Percentiles rank a stretch among this genome's conserved stretches.
phyloP scores from a whole-genome alignment of 352 stramenopile species.

The Globisporangium lucens region DNA sequence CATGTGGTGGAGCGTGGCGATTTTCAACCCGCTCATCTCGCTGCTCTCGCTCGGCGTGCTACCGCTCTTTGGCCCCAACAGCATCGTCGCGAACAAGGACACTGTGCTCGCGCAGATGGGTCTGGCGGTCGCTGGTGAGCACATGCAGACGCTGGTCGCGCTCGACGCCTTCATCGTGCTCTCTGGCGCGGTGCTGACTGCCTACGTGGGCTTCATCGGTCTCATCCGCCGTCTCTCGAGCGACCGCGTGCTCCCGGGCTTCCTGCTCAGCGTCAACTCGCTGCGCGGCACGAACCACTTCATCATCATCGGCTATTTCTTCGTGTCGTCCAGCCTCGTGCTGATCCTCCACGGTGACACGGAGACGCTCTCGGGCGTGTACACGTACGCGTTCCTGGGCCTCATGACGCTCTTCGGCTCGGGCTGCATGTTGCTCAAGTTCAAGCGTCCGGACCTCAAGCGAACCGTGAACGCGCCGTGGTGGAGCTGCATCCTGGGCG shows the following conservation, averaged over 20 bases:
- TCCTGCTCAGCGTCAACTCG: constrained; percentile 80
- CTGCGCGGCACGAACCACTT: constrained; percentile 89
- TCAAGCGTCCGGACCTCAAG: constrained; percentile 90
- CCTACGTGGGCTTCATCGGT: constrained; percentile 92
- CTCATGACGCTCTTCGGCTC: constrained; percentile 94
- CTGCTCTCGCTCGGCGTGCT: constrained; percentile 90
- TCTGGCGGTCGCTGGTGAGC: constrained; percentile 67
- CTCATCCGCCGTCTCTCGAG: constrained; percentile 90
- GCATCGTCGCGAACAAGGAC: constrained; percentile 82
- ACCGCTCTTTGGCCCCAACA: constrained; percentile 65
- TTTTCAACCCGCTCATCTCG: constrained; percentile 94
- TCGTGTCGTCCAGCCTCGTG: constrained; percentile 86
- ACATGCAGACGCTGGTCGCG: constrained; percentile 75
- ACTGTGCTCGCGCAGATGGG: constrained; percentile 92
- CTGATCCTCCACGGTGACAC: constrained; percentile 90
- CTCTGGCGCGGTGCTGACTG: constrained; percentile 90
- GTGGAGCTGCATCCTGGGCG: constrained; percentile 82
- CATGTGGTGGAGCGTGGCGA: constrained; percentile 92
- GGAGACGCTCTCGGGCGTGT: constrained; percentile 90
- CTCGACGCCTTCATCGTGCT: constrained; percentile 94
- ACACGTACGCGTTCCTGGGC: constrained; percentile 94
- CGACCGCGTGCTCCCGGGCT: constrained; percentile 82
- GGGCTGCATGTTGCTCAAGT: constrained; percentile 94
- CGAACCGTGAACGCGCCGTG: constrained; percentile 86
- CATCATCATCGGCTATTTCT: constrained; percentile 91